These are phyloP conservation scores for Reutealis trisperma DNA, from an alignment of 345 rosid species.

Conservation along the genomic window DNA sequence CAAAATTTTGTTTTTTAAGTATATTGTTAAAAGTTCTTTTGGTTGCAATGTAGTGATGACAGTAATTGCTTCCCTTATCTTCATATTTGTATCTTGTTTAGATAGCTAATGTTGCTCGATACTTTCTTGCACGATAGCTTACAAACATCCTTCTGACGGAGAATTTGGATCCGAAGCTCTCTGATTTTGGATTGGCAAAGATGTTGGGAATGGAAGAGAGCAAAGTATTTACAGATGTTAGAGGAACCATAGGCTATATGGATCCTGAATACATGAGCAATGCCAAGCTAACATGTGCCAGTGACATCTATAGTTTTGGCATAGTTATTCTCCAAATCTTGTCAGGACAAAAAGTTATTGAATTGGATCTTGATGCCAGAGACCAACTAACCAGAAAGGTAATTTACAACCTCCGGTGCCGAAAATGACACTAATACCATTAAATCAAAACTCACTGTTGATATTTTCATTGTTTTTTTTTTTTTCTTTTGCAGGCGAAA, in stretches of 20 bases:
- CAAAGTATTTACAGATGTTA: conserved; percentile 72
- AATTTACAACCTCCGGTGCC: background rate
- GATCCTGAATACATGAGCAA: conserved; percentile 76
- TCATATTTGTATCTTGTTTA: background rate
- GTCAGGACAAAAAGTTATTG: conserved; percentile 64
- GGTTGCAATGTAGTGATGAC: too few species aligned
- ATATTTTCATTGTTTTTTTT: too few species aligned
- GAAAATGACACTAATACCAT: too few species aligned
- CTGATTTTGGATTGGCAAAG: conserved; percentile 67
- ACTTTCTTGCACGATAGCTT: conserved; percentile 39
- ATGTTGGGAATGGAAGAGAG: conserved; percentile 72
- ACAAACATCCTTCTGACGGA: conserved; percentile 71
- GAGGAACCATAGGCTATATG: conserved; percentile 77
- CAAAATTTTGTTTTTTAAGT: too few species aligned
- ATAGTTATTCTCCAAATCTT: conserved; percentile 63
- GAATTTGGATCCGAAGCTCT: conserved; percentile 56
- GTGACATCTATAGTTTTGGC: conserved; percentile 72
- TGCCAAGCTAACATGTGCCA: conserved; percentile 60
- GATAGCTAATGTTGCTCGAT: background rate
- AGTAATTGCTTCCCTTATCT: too few species aligned
- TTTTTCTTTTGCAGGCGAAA: conserved; percentile 40
- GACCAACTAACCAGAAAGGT: conserved; percentile 73
- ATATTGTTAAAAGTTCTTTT: too few species aligned
- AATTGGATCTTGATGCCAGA: conserved; percentile 59
- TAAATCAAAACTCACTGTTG: too few species aligned